Evolutionary conservation across 805 yeast genomes (phyloP), one percentile per base, ranked within the genome.

Genomic region (Kodamaea lidongshanica): DNA sequence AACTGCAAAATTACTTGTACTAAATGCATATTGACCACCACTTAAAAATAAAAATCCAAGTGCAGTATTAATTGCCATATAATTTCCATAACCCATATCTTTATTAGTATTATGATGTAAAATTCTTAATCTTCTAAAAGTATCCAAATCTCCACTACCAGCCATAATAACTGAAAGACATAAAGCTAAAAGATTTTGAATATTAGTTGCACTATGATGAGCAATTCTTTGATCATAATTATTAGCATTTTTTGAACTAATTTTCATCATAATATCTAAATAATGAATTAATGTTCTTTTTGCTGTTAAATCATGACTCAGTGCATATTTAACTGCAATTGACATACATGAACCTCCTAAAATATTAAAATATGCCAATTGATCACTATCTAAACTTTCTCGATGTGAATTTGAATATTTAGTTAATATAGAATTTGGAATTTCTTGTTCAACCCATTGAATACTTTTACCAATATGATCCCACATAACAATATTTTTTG

Each of bases 21-120:
- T 67, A 35, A 92, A 71, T 0, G 94, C 87, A 52, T 76, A 86
- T 50, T 86, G 96, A 0, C 97, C 96, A 2, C 95, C 92, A 0
- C 96, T 96, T 20, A 92, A 53, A 48, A 89, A 88, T 32, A 89
- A 60, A 44, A 89, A 76, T 2, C 99, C 99, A 21, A 92, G 55
- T 0, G 94, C 83, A 63, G 84, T 70, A 44, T 83, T 85, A 2
- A 78, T 65, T 0, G 88, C 83, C 76, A 82, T 74, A 45, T 73
- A 83, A 36, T 76, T 73, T 0, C 95, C 92, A 51, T 72, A 86
- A 7, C 65, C 63, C 25, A 63, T 55, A 22, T 46, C 66, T 20
- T 53, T 58, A 16, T 61, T 62, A 0, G 72, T 67, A 8, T 69
- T 64, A 12, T 80, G 83, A 48, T 83, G 87, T 18, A 85, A 56